Percentiles rank a stretch among this genome's conserved stretches.
Evolutionary conservation across 1,139 yeast genomes (phyloP).

Genomic region (Candida labiduridarum): DNA sequence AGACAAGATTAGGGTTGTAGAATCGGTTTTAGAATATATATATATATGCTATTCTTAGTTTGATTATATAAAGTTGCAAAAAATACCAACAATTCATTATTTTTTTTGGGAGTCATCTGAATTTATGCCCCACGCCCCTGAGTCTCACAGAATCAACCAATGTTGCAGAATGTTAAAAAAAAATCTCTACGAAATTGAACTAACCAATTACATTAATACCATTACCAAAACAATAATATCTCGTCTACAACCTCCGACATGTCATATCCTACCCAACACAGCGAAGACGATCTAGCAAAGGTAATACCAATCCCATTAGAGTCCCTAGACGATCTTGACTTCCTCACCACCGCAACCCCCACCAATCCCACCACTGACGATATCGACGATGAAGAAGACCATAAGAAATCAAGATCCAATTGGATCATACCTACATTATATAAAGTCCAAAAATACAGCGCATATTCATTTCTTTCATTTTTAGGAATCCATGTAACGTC

Average conservation of each 20-base stretch:
- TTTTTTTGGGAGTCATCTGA: no score
- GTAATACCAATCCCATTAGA: constrained; percentile 14
- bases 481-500: constrained; percentile 60
- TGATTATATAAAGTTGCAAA: no score
- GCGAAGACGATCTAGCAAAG: constrained; percentile 5
- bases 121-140: no score
- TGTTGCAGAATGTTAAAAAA: no score
- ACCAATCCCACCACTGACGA: neutral
- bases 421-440: constrained; percentile 17
- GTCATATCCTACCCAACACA: neutral
- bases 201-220: neutral
- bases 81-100: no score
- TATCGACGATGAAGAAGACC: neutral
- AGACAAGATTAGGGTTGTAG: neutral
- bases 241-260: neutral
- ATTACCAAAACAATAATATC: neutral
- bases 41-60: neutral
- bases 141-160: no score
- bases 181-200: neutral
- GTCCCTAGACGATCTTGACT: constrained; percentile 3
- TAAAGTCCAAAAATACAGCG: constrained; percentile 59
- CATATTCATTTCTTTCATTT: constrained; percentile 60
- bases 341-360: neutral
- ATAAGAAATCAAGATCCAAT: neutral
- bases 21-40: neutral